Evolutionary conservation across 176 grass and related monocot species (phyloP).

Genomic region (Aegilops umbellulata): DNA sequence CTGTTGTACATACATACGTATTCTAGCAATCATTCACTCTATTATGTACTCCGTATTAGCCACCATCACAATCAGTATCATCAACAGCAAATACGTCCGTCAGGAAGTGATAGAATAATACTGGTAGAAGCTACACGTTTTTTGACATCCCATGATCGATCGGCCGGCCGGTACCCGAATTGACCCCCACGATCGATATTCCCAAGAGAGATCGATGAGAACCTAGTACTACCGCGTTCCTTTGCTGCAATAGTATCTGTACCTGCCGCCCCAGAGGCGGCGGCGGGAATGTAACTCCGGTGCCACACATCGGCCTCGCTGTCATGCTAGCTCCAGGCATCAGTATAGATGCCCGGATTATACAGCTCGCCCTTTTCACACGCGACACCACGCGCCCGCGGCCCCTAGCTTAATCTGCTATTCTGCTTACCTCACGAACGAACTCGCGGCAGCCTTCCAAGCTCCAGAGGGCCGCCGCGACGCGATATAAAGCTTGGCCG

Average conservation of each 20-base stretch:
- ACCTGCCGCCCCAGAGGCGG: not conserved
- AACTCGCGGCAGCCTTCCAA: not conserved
- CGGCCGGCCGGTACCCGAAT: not conserved
- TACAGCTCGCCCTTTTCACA: slow-evolving; percentile 22
- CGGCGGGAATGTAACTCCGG: not conserved
- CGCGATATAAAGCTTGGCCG: slow-evolving; percentile 27
- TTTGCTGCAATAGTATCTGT: not conserved
- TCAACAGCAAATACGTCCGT: not conserved
- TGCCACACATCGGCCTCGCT: not conserved
- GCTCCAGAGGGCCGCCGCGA: slow-evolving; percentile 11
- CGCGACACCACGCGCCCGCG: not conserved
- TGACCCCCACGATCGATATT: no score
- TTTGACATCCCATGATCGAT: not conserved
- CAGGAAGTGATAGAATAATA: not conserved
- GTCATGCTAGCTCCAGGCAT: slow-evolving; percentile 24
- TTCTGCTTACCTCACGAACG: not conserved
- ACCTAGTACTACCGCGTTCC: slow-evolving; percentile 26
- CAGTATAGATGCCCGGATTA: not conserved
- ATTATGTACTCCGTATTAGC: not conserved
- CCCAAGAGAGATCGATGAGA: not conserved
- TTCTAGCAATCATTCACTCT: not conserved
- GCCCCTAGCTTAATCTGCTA: not conserved
- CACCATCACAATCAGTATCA: not conserved
- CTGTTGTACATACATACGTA: not conserved
- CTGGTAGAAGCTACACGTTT: not conserved